Conservation (phyloP, 2,329 filamentous ascomycete species). For the Endothia cerciana region DNA sequence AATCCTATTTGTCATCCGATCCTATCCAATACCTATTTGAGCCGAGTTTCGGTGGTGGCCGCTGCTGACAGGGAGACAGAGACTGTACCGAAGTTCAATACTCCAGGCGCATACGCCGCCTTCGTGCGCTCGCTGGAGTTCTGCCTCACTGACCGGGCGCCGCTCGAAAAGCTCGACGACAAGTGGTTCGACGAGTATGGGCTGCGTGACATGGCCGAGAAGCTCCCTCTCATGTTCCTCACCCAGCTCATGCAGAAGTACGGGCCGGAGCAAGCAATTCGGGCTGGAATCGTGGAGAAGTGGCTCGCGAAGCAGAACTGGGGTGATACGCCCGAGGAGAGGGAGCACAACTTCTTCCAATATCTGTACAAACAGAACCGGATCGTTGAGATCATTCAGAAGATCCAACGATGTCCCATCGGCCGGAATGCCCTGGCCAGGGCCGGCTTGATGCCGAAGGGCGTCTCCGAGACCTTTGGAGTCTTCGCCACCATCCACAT, state of each 20-base stretch:
- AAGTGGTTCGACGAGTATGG: constrained; percentile 65
- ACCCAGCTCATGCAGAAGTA: constrained; percentile 63
- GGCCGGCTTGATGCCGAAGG: constrained; percentile 50
- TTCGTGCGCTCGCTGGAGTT: constrained; percentile 65
- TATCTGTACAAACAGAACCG: constrained; percentile 58
- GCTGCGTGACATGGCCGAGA: constrained; percentile 64
- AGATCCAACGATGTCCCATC: constrained; percentile 50
- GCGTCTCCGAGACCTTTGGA: constrained; percentile 32
- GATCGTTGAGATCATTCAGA: constrained; percentile 56
- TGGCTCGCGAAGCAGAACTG: constrained; percentile 78
- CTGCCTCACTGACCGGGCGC: constrained; percentile 51
- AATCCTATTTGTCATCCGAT: constrained; percentile 28
- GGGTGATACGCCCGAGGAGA: constrained; percentile 58
- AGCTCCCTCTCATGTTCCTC: constrained; percentile 62
- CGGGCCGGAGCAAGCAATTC: constrained; percentile 59
- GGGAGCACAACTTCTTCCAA: constrained; percentile 55
- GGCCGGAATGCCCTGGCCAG: constrained; percentile 57
- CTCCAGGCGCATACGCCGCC: constrained; percentile 55
- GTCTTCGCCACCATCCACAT: constrained; percentile 28
- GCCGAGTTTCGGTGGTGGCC: not conserved
- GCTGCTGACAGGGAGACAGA: constrained; percentile 36
- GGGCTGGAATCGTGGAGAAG: constrained; percentile 68
- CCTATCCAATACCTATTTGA: constrained; percentile 2
- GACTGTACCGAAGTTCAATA: constrained; percentile 53
- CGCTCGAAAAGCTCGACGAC: constrained; percentile 57